Conservation (phyloP, 495 filamentous ascomycete genomes). For the Penicillium pulvis region DNA sequence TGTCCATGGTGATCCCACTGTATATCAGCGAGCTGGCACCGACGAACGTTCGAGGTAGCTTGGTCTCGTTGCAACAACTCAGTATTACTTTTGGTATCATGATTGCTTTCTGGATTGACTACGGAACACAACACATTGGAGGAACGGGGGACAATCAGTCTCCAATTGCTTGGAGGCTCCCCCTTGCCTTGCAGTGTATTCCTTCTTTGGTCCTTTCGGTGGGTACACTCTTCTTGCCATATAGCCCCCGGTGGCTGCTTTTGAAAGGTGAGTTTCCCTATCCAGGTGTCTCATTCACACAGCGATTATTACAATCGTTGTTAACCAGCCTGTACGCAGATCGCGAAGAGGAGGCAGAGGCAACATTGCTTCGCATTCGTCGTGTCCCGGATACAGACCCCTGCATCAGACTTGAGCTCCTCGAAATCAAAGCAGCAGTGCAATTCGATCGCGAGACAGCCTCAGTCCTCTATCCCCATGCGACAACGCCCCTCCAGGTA, state of each 20-base stretch:
- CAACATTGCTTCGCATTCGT: constrained; percentile 63
- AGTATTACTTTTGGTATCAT: constrained; percentile 77
- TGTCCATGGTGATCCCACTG: constrained; percentile 45
- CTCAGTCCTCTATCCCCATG: constrained; percentile 65
- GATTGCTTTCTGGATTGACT: constrained; percentile 77
- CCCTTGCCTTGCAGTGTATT: constrained; percentile 59
- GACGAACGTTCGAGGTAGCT: constrained; percentile 58
- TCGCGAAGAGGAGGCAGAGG: constrained; percentile 64
- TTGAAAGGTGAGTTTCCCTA: constrained; percentile 47
- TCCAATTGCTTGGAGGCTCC: constrained; percentile 64
- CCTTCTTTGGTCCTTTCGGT: constrained; percentile 56
- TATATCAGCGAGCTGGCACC: constrained; percentile 42
- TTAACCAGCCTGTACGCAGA: not conserved
- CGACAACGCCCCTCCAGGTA: constrained; percentile 26
- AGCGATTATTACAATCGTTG: not conserved
- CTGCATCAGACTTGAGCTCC: constrained; percentile 71
- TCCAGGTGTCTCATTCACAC: not conserved
- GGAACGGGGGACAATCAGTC: constrained; percentile 55
- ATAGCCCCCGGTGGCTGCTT: constrained; percentile 70
- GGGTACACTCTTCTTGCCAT: constrained; percentile 66
- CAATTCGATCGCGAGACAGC: constrained; percentile 70
- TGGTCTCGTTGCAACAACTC: constrained; percentile 74
- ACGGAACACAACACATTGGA: constrained; percentile 66
- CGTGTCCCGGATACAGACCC: constrained; percentile 54
- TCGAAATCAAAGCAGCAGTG: constrained; percentile 74